Percentiles rank a stretch among this genome's conserved stretches.
Evolutionary conservation across 2,329 filamentous ascomycete species (phyloP).

Genomic region (Pseudogymnoascus sp.): DNA sequence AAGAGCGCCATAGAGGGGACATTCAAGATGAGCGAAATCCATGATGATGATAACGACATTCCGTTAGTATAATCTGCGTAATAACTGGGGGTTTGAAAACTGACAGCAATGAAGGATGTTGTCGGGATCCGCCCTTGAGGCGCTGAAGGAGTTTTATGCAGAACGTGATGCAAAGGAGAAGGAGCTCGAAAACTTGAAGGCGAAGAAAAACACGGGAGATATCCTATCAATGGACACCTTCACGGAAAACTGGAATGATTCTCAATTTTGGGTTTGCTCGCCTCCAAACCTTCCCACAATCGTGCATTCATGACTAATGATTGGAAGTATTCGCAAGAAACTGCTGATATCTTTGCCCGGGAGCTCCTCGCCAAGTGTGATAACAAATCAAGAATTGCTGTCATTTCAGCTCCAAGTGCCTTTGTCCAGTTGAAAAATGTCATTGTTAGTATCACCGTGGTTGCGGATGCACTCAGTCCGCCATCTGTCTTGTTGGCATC

Average conservation of each 20-base stretch:
- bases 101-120: conserved; percentile 36
- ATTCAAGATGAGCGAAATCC: background rate
- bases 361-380: conserved; percentile 57
- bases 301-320: background rate
- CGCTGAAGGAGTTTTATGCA: conserved; percentile 65
- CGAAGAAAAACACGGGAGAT: conserved; percentile 35
- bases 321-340: conserved; percentile 60
- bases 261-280: conserved; percentile 67
- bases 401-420: conserved; percentile 68
- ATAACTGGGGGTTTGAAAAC: background rate
- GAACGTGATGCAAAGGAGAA: conserved; percentile 61
- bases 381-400: conserved; percentile 51
- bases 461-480: background rate
- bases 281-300: background rate
- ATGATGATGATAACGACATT: background rate
- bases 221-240: conserved; percentile 60
- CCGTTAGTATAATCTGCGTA: conserved; percentile 2
- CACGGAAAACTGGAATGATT: conserved; percentile 73
- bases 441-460: conserved; percentile 37
- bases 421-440: conserved; percentile 71
- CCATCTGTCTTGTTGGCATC: background rate
- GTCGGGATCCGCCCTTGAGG: conserved; percentile 56
- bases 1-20: background rate
- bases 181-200: conserved; percentile 60
- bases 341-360: conserved; percentile 54